phyloP scores from a whole-genome alignment of 2,329 filamentous ascomycete species.

The Fusarium sterilihyphosum region DNA sequence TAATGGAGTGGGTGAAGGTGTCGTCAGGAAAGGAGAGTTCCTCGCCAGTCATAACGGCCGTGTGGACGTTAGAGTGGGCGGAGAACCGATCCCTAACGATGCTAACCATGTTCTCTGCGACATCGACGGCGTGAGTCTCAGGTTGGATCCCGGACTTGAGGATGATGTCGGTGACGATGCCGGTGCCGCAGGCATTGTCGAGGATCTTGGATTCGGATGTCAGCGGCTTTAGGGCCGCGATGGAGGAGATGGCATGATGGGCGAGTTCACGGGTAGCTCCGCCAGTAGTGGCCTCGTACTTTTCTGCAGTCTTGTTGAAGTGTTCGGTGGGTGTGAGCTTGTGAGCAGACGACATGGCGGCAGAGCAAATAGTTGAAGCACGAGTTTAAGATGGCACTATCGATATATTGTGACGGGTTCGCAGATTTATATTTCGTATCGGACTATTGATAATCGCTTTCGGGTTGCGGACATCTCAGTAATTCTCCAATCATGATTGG shows the following conservation, averaged over 20 bases:
- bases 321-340: neutral
- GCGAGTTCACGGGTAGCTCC: neutral
- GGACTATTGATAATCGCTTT: neutral
- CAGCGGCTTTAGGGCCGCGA: neutral
- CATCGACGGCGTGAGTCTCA: neutral
- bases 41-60: neutral
- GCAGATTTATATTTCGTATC: neutral
- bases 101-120: neutral
- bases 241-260: neutral
- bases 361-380: neutral
- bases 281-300: neutral
- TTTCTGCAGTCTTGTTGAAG: neutral
- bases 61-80: rapidly evolving
- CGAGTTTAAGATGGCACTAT: neutral
- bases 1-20: neutral
- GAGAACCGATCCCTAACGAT: neutral
- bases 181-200: neutral
- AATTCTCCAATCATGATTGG: neutral
- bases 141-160: neutral
- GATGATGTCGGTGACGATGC: neutral
- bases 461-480: rapidly evolving
- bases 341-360: neutral
- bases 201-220: neutral
- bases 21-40: neutral
- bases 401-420: neutral